Evolutionary conservation across 1,284 basidiomycete genomes (phyloP).

Genomic region (Rhodotorula mucilaginosa): DNA sequence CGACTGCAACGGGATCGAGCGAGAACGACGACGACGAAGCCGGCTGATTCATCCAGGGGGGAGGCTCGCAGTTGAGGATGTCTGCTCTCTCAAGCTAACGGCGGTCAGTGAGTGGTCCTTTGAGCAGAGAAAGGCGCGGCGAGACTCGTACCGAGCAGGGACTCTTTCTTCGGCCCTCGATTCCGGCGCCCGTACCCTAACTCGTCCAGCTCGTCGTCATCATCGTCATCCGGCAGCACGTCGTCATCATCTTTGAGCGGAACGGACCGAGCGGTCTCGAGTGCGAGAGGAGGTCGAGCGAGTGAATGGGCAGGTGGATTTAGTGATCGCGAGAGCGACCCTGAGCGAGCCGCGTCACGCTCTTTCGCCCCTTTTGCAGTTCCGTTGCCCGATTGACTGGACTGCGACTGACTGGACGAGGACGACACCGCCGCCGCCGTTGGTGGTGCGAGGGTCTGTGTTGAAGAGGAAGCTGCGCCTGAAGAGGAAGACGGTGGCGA

Average conservation of each 20-base stretch:
- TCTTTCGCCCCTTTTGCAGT: no score
- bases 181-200: conserved; percentile 19
- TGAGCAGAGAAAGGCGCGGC: neutral
- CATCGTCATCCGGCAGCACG: conserved; percentile 16
- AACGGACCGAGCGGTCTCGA: neutral
- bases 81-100: conserved; percentile 1
- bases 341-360: no score
- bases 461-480: neutral
- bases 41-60: conserved; percentile 10
- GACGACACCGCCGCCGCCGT: no score
- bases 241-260: neutral
- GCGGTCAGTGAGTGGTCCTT: no score
- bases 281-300: neutral
- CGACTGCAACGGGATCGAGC: neutral
- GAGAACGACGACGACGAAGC: neutral
- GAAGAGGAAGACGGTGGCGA: neutral
- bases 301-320: neutral
- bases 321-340: no score
- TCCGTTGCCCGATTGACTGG: no score
- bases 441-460: neutral
- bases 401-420: no score
- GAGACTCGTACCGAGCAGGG: conserved; percentile 14
- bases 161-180: conserved; percentile 23
- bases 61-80: conserved; percentile 28
- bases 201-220: conserved; percentile 25